These are phyloP conservation scores for Colletotrichum sp. DNA, from an alignment of 2,329 filamentous ascomycete genomes.

Conservation along the genomic window DNA sequence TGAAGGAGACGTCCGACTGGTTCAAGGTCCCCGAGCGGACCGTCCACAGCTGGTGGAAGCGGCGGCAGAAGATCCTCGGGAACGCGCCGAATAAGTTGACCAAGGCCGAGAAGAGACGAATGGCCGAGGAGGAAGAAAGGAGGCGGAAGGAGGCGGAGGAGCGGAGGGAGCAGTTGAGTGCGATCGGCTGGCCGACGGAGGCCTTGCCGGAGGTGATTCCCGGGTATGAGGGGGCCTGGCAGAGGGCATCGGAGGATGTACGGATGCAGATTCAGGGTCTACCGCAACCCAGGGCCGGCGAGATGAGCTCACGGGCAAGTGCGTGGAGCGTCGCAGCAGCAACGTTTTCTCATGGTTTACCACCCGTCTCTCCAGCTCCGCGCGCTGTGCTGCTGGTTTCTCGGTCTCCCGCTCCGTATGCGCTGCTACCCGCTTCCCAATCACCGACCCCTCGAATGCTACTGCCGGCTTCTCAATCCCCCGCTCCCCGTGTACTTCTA, in stretches of 20 bases:
- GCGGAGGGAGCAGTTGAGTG: not conserved
- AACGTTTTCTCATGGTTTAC: not conserved
- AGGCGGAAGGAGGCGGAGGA: not conserved
- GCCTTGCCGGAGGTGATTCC: not conserved
- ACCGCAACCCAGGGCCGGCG: not conserved
- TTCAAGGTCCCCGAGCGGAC: slow-evolving; percentile 7
- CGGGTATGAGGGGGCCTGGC: not conserved
- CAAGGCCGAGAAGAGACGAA: not conserved
- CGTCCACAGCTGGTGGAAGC: not conserved
- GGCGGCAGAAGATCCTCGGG: not conserved
- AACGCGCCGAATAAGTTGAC: not conserved
- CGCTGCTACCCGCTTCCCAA: not conserved
- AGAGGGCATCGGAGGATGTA: not conserved
- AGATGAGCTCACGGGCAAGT: not conserved
- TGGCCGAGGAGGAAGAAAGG: not conserved
- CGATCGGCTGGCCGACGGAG: not conserved
- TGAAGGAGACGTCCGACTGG: not conserved
- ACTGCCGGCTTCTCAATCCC: not conserved
- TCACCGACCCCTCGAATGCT: not conserved
- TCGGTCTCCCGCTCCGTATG: not conserved
- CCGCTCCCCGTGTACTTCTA: not conserved
- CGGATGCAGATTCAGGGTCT: not conserved
- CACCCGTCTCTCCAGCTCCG: not conserved
- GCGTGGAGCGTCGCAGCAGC: not conserved
- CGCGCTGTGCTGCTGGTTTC: not conserved